Base-by-base conservation (phyloP, 352 stramenopile species). In the Paralagenidium karlingii region DNA sequence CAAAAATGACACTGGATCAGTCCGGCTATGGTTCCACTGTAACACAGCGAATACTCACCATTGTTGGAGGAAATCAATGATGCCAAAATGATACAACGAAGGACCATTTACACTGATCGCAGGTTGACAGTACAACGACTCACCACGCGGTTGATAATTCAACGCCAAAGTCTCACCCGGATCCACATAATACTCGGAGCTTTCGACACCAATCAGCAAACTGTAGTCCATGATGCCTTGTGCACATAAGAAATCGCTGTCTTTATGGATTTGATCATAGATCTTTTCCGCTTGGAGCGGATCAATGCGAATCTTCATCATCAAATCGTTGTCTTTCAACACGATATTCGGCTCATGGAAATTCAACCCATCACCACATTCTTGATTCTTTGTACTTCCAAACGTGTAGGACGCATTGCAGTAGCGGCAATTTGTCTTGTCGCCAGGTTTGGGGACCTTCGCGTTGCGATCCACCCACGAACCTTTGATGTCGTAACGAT, bases 201-300 rank as follows among this genome's bases (percentile, higher is more conserved):
- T 89, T 48, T 89, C 75, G 33, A 95, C 79, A 24, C 82, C 82
- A 68, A 95, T 87, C 34, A 95, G 77, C 34, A 95, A 54, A 65
- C 67, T 88, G 56, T 95, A 95, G 59, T 95, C 82, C 82, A 95
- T 95, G 49, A 95, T 94, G 30, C 81, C 81, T 43, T 89, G 71
- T 11, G 78, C 76, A 52, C 76, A 86, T 49, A 94, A 53, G 40
- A 94, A 94, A 53, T 89, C 73, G 19, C 68, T 85, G 60, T 94
- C 81, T 44, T 78, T 81, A 58, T 86, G 71, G 40, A 92, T 83
- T 38, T 91, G 78, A 49, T 89, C 75, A 43, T 89, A 92, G 24
- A 92, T 86, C 43, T 76, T 70, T 41, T 86, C 67, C 7, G 75
- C 70, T n/a, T 78, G 68, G 11, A 51, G 62, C 3, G 74, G 61